These are phyloP conservation scores for Ceratobasidium sp. DNA, from an alignment of 1,284 basidiomycete genomes.

Conservation along the genomic window DNA sequence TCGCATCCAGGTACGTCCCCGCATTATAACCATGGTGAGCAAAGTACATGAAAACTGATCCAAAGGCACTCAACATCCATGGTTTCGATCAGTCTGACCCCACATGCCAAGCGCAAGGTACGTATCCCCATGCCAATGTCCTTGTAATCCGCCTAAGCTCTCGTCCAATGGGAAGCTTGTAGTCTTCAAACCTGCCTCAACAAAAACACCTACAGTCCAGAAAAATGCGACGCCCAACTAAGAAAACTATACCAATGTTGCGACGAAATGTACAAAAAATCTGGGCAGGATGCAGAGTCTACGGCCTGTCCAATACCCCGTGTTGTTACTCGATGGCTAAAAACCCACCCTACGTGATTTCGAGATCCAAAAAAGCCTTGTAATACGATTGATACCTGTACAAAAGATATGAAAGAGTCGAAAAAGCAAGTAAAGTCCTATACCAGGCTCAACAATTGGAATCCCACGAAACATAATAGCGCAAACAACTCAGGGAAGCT, in stretches of 20 bases:
- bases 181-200: constrained; percentile 37
- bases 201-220: constrained; percentile 39
- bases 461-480: too few relatives aligned
- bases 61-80: too few relatives aligned
- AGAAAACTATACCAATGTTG: constrained; percentile 38
- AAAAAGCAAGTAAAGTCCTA: too few relatives aligned
- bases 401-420: too few relatives aligned
- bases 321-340: constrained; percentile 39
- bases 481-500: too few relatives aligned
- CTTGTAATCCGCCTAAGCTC: not conserved
- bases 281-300: constrained; percentile 16
- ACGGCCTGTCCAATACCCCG: constrained; percentile 40
- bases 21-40: constrained; percentile 3
- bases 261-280: constrained; percentile 35
- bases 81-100: constrained; percentile 6
- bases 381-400: too few relatives aligned
- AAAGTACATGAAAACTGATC: not conserved
- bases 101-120: constrained; percentile 37
- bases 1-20: too few relatives aligned
- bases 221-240: constrained; percentile 38
- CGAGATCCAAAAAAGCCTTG: too few relatives aligned
- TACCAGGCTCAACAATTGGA: too few relatives aligned
- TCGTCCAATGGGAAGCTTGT: constrained; percentile 30
- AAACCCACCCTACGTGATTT: not conserved
- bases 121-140: not conserved